Percentiles rank a stretch among this genome's conserved stretches.
These are phyloP conservation scores for Phytophthora sojae DNA, from an alignment of 352 stramenopile genomes.

Conservation along the genomic window DNA sequence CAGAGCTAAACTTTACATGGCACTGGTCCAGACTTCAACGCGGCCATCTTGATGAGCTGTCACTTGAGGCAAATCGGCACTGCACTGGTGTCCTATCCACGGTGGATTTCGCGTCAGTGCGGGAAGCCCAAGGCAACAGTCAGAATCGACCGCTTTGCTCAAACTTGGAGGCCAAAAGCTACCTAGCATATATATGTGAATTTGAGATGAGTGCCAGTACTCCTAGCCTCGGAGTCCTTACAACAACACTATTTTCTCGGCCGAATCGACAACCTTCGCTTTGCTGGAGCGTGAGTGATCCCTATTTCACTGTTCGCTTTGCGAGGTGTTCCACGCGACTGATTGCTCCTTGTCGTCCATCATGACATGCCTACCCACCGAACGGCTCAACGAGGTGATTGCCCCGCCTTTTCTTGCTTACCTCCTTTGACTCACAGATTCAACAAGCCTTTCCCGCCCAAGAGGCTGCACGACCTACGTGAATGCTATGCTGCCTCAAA, in stretches of 20 bases:
- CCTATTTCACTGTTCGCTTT: background rate
- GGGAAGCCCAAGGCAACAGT: background rate
- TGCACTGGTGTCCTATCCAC: background rate
- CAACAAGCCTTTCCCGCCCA: background rate
- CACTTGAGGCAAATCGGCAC: background rate
- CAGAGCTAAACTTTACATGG: background rate
- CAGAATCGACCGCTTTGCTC: no score
- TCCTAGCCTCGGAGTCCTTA: no score
- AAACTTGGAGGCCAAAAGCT: no score
- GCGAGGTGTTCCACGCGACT: background rate
- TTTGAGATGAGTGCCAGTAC: no score
- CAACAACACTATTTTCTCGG: no score
- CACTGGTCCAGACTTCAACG: background rate
- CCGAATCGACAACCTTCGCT: background rate
- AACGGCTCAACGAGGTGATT: background rate
- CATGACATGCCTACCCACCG: background rate
- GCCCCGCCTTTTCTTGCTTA: background rate
- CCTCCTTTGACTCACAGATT: background rate
- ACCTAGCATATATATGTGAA: no score
- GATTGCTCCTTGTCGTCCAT: background rate
- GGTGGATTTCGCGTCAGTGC: background rate
- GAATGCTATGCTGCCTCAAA: background rate
- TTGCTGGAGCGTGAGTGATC: background rate
- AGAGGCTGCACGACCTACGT: background rate
- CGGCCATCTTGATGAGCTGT: slow-evolving; percentile 1